Base-by-base conservation (phyloP, 768 basidiomycete species). In the Epithele typhae region DNA sequence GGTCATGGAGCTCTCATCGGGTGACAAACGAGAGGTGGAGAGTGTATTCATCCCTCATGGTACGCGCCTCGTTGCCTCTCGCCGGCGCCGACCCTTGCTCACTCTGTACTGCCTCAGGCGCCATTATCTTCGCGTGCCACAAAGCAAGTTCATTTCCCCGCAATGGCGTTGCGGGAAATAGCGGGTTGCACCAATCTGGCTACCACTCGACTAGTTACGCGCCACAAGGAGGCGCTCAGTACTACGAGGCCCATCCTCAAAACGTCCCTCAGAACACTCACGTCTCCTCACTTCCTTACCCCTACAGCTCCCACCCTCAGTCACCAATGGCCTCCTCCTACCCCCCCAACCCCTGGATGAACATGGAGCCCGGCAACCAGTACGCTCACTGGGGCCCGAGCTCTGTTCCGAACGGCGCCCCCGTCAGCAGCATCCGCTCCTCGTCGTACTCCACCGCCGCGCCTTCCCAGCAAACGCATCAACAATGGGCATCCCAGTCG, bases 21-120 rank as follows among this genome's bases (percentile, higher is more conserved):
- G 76, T 30, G 73, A 76, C 48, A 72, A 71, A 40, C 76, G 74
- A 48, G 78, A 83, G 65, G 85, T 91, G 23, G 88, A 91, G 63
- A 90, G 87, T 67, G 84, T 92, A 53, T 92, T 87, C 66, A 89
- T 91, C 66, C 89, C 90, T 63, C 87, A 92, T 78, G 89, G 89
- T 85, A 63, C 57, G 43, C 52, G 44, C 51, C 35, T 42, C 43
- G 48, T 39, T 45, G 51, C 62, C 47, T 45, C 52, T 30, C 8
- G 27, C 27, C 27, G 27, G 14, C 14, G 14, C 27, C 8, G 27
- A 30, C 27, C 27, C 27, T 30, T 14, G 14, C 27, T 14, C n/a
- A n/a, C n/a, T n/a, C n/a, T 25, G 35, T 38, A 44, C 27, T 45
- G 51, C 42, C 49, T 25, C 63, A 84, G 82, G 81, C 51, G 73